Conservation (phyloP, 768 basidiomycete species). For the Paxillus ammoniavirescens region DNA sequence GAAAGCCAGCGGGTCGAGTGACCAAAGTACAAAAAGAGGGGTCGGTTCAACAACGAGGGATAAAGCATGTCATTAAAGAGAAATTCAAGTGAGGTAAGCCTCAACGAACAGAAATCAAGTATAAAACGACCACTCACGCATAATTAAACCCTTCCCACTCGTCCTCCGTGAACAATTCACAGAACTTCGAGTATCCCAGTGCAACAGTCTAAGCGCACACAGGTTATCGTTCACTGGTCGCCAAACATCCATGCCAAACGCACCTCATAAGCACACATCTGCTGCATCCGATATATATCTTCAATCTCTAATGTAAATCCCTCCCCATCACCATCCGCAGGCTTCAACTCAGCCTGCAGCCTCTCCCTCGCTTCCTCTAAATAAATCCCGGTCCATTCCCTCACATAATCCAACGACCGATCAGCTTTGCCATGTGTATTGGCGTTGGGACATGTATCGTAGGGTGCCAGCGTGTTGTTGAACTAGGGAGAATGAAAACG, state of each 20-base stretch:
- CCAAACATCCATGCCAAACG: constrained; percentile 1
- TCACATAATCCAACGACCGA: constrained; percentile 57
- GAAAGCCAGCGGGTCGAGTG: no score
- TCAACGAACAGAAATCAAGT: background rate
- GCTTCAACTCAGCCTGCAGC: constrained; percentile 49
- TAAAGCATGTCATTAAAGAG: no score
- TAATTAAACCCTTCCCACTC: constrained; percentile 96
- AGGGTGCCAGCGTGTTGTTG: constrained; percentile 86
- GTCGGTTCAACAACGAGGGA: background rate
- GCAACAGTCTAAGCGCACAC: constrained; percentile 67
- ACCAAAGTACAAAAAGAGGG: background rate
- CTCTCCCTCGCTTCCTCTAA: constrained; percentile 63
- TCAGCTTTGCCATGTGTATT: constrained; percentile 42
- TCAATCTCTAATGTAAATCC: constrained; percentile 64
- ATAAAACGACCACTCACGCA: constrained; percentile 44
- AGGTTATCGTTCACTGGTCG: background rate
- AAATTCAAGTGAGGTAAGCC: background rate
- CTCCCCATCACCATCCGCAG: constrained; percentile 9
- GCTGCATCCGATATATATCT: constrained; percentile 76
- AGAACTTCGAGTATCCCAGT: constrained; percentile 89
- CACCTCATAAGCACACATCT: constrained; percentile 85
- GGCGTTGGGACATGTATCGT: constrained; percentile 77
- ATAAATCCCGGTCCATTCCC: constrained; percentile 70
- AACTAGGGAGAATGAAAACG: constrained; percentile 38
- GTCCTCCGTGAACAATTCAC: constrained; percentile 82